Conservation (phyloP, 345 rosid species). For the Mallotus nudiflorus region DNA sequence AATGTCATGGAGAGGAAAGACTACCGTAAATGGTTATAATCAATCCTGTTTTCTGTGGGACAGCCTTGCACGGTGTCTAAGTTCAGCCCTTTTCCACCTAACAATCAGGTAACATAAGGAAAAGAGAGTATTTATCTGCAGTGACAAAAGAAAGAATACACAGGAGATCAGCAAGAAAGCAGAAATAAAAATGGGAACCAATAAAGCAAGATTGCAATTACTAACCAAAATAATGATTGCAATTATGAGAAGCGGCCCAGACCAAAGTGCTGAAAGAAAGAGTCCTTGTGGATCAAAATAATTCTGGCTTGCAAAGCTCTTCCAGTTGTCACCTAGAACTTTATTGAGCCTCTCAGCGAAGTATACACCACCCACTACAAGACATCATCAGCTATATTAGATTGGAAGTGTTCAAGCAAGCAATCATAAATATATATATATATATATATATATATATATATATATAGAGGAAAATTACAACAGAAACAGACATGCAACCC, state of each 20-base stretch:
- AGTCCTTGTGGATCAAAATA: conserved; percentile 86
- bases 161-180: neutral
- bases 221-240: conserved; percentile 82
- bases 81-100: conserved; percentile 94
- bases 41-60: conserved; percentile 75
- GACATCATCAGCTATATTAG: conserved; percentile 15
- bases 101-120: conserved; percentile 78
- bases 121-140: conserved; percentile 83
- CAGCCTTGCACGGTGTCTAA: conserved; percentile 80
- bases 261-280: conserved; percentile 85
- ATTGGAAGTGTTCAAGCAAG: neutral
- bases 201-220: conserved; percentile 12
- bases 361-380: conserved; percentile 85
- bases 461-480: too few relatives aligned
- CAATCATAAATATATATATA: neutral
- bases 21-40: neutral
- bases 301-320: conserved; percentile 80
- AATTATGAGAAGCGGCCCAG: conserved; percentile 84
- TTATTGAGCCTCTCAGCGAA: conserved; percentile 78
- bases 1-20: neutral
- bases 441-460: neutral
- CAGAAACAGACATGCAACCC: too few relatives aligned
- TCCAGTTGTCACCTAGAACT: conserved; percentile 67
- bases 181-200: neutral
- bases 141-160: neutral